Percentiles rank a stretch among this genome's conserved stretches.
phyloP scores from a whole-genome alignment of 768 basidiomycete species.

The Arthromyces matolae region DNA sequence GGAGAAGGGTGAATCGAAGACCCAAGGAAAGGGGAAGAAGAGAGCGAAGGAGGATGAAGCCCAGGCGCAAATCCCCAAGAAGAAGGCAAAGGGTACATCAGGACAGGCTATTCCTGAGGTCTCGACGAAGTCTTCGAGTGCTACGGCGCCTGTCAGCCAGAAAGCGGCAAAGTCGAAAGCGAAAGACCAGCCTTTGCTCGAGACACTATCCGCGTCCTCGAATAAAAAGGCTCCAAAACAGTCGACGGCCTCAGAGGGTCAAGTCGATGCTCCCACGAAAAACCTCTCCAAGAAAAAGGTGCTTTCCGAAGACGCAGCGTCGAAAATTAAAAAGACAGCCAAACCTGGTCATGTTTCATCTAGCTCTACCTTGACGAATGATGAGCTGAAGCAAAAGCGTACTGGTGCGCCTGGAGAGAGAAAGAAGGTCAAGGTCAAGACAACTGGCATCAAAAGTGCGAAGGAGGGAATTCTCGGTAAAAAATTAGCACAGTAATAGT shows the following conservation, averaged over 20 bases:
- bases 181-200: no score
- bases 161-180: no score
- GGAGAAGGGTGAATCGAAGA: neutral
- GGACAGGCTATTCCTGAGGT: constrained; percentile 13
- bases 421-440: constrained; percentile 50
- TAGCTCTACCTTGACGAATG: constrained; percentile 27
- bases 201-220: no score
- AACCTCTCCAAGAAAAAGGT: neutral
- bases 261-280: constrained; percentile 3
- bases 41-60: constrained; percentile 23
- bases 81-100: constrained; percentile 37
- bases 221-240: no score
- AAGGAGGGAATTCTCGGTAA: constrained; percentile 56
- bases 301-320: neutral
- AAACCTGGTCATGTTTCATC: constrained; percentile 7
- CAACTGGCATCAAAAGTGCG: constrained; percentile 44
- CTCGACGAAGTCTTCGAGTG: constrained; percentile 2
- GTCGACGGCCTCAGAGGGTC: no score
- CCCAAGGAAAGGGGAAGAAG: constrained; percentile 16
- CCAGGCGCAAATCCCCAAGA: constrained; percentile 40
- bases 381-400: constrained; percentile 55
- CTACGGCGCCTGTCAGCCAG: no score
- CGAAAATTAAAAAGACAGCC: constrained; percentile 15
- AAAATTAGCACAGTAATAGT: constrained; percentile 37
- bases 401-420: constrained; percentile 41